Evolutionary conservation across 108 stramenopile species (phyloP).

Genomic region (Skeletonema marinoi): DNA sequence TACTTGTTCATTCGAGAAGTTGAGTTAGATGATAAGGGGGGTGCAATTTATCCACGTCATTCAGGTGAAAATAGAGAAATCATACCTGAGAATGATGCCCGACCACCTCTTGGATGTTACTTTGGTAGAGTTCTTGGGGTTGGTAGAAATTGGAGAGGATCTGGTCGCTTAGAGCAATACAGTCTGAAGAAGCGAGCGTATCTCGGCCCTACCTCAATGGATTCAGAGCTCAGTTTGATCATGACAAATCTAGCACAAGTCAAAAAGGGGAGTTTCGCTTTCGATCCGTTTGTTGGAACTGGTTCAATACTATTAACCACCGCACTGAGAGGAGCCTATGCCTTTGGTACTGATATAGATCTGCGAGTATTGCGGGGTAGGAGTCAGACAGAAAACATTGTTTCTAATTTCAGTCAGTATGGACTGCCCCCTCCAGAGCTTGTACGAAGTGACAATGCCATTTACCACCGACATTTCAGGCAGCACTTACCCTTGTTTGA

Average conservation of each 20-base stretch:
- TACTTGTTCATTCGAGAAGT: conserved; percentile 75
- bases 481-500: conserved; percentile 72
- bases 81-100: conserved; percentile 61
- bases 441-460: conserved; percentile 88
- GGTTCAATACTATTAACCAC: conserved; percentile 93
- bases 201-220: conserved; percentile 98
- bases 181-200: conserved; percentile 91
- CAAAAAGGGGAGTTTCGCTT: conserved; percentile 57
- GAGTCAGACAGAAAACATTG: conserved; percentile 59
- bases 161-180: conserved; percentile 72
- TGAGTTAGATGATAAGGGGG: conserved; percentile 63
- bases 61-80: conserved; percentile 42
- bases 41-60: conserved; percentile 62
- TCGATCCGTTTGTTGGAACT: conserved; percentile 98
- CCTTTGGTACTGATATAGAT: conserved; percentile 96
- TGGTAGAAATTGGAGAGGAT: conserved; percentile 57
- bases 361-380: conserved; percentile 88
- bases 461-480: conserved; percentile 85
- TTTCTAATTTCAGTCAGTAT: conserved; percentile 91
- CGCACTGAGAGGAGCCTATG: conserved; percentile 86
- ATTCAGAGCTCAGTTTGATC: conserved; percentile 91
- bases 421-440: conserved; percentile 90
- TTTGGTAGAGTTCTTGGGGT: conserved; percentile 79
- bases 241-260: conserved; percentile 93
- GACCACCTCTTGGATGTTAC: conserved; percentile 75